Evolutionary conservation across 352 stramenopile species (phyloP), one percentile per base, ranked within the genome.

Genomic region (Phytophthora multivora): DNA sequence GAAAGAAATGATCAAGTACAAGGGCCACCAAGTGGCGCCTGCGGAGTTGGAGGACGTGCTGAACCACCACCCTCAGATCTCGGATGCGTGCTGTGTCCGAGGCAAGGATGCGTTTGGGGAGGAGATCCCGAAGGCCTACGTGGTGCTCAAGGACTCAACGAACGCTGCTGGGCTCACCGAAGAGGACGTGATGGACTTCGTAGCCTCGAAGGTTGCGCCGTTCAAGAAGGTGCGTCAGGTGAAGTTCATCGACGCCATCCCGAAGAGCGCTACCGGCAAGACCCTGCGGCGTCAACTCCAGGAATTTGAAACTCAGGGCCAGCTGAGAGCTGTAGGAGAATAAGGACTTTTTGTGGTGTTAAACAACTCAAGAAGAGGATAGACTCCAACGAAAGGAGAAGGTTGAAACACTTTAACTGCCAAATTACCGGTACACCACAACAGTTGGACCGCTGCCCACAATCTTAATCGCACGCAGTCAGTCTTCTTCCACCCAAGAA

Each of bases 1-100:
- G n/a, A 98, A 98, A 76, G 93, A 98, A 63, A 58, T 98, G 25
- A 98, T 98, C 73, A 98, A 98, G 78, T 92, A 97, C 55, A 96
- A 96, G 56, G 93, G 93, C 6, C 93, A 94, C 54, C 93, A 96
- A 56, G 77, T 98, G 15, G 88, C 91, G 9, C 94, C 93, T 11
- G 93, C 91, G 0, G 94, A 98, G 66, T 69, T 98, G 33, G 94
- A 98, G 71, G 91, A 92, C 19, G 69, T 98, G 10, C 46, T 98
- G 8, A 83, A 97, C 11, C 77, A 80, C 13, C 83, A 98, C 76
- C 77, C 77, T 12, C 57, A 79, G 15, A 66, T 98, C 12, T 63
- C 77, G 1, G 94, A 98, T 77, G 80, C 75, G 7, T 90, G 82
- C 39, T 85, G 92, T 21, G 61, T 87, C 10, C 78, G 78, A 47